These are phyloP conservation scores for Drosera spatulata DNA, from an alignment of 179 eudicot genomes.

Conservation along the genomic window DNA sequence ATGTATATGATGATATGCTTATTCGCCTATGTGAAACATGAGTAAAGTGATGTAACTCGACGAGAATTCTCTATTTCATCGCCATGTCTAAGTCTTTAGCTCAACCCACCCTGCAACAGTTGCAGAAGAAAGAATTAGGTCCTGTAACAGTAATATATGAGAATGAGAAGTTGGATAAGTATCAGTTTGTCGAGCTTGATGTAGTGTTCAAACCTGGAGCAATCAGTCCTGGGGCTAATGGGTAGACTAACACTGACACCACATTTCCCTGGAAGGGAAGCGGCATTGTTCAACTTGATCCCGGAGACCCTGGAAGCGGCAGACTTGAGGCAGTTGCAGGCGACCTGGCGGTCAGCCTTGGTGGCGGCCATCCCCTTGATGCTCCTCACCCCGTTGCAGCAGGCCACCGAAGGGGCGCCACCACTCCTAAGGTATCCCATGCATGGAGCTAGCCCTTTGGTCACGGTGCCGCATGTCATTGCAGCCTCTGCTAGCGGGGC, in stretches of 20 bases:
- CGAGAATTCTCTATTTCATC: too few relatives aligned
- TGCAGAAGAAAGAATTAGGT: too few relatives aligned
- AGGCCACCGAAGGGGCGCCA: constrained; percentile 11
- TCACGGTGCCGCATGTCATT: constrained; percentile 5
- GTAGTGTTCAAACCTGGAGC: constrained; percentile 27
- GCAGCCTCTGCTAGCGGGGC: constrained; percentile 6
- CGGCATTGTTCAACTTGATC: constrained; percentile 1
- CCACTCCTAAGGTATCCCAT: constrained; percentile 13
- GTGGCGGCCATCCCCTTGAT: constrained; percentile 19
- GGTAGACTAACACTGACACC: constrained; percentile 25
- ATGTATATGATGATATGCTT: too few relatives aligned
- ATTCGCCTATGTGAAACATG: too few relatives aligned
- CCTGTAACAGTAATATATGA: too few relatives aligned
- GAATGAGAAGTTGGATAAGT: too few relatives aligned
- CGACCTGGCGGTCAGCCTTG: constrained; percentile 26
- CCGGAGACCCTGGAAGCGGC: constrained; percentile 3
- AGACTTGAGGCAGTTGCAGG: constrained; percentile 30
- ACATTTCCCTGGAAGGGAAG: constrained; percentile 18
- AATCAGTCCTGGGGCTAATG: constrained; percentile 46
- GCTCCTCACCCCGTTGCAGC: constrained; percentile 27
- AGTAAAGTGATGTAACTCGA: too few relatives aligned
- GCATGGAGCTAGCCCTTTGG: constrained; percentile 17
- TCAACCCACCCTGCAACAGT: too few relatives aligned
- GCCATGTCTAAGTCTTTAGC: too few relatives aligned
- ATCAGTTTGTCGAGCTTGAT: too few relatives aligned